Percentiles rank a stretch among this genome's conserved stretches.
Evolutionary conservation across 192 early-diverging fungal species (phyloP).

Genomic region (Linnemannia hyalina): DNA sequence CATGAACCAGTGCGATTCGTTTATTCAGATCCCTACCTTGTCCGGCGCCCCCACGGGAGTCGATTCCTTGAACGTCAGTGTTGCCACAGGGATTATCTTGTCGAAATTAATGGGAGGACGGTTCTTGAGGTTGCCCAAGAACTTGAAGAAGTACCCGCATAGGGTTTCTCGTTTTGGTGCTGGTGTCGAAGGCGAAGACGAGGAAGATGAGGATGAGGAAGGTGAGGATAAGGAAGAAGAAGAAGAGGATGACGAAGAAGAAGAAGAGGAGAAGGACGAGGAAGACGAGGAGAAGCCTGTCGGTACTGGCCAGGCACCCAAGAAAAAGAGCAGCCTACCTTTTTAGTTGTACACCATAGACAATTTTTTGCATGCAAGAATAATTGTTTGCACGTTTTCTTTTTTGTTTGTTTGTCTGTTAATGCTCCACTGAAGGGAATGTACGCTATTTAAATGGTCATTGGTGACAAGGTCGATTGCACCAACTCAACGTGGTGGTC

Average conservation of each 20-base stretch:
- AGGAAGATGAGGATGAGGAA: constrained; percentile 17
- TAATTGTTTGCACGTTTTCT: too few species aligned
- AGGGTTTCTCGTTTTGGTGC: neutral
- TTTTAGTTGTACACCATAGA: neutral
- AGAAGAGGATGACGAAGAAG: constrained; percentile 8
- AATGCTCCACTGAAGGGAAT: neutral
- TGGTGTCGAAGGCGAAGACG: neutral
- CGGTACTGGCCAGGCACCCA: neutral
- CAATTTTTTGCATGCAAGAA: too few species aligned
- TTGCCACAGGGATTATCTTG: constrained; percentile 56
- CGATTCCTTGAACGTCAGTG: constrained; percentile 63
- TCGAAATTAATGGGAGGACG: constrained; percentile 56
- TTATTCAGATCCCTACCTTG: constrained; percentile 65
- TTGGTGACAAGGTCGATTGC: constrained; percentile 15
- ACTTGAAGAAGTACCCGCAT: constrained; percentile 32
- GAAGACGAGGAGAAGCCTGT: neutral
- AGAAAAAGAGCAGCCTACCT: neutral
- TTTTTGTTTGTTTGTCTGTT: neutral
- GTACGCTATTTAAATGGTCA: neutral
- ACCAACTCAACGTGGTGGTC: constrained; percentile 19
- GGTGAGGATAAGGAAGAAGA: constrained; percentile 9
- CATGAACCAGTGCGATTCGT: constrained; percentile 65
- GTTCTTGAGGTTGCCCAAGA: constrained; percentile 43
- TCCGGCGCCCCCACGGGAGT: constrained; percentile 28
- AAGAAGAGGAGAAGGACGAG: constrained; percentile 17